Base-by-base conservation (phyloP, 805 yeast species). In the Spathaspora passalidarum region DNA sequence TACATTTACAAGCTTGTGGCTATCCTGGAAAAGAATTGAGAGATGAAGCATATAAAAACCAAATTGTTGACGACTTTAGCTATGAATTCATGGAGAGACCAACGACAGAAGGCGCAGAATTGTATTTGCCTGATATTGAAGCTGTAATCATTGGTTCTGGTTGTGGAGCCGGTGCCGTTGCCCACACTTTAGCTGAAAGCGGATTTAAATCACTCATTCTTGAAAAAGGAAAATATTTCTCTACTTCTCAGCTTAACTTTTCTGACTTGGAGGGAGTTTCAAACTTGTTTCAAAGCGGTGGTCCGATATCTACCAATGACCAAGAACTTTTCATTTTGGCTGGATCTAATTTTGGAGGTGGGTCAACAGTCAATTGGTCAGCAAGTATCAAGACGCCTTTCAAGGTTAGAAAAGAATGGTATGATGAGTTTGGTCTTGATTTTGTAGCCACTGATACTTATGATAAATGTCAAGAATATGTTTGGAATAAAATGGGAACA, bases 281-380 rank as follows among this genome's bases (percentile, higher is more conserved):
- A 4, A 58, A 57, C 5, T 55, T 74, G 39, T 77, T 65, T 52
- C 82, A 79, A 54, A 46, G 50, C 7, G 56, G 58, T 1, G 81
- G 80, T 1, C 42, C 56, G 2, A 5, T 77, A 2, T 43, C 66
- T 13, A 52, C 74, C 5, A 43, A 34, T 5, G 70, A 68, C 49
- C 66, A 64, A 38, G 67, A 68, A 38, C 42, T 69, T n/a, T 46
- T 63, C 8, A 49, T 76, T 2, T 54, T 78, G 38, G 81, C 82
- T 0, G 84, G 82, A 6, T 51, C 80, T 2, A 76, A 79, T 0
- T 73, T 79, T 44, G 84, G 84, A 5, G 84, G 83, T 10, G 83
- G 83, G 5, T 65, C 79, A 6, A 76, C 82, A 9, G 74, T 79
- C 37, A 79, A 79, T 60, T 79, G 84, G 84, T 71, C 76, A 10